Percentiles rank a stretch among this genome's conserved stretches.
phyloP scores from a whole-genome alignment of 306 rosid species.

The barrel medic (Medicago truncatula) region DNA sequence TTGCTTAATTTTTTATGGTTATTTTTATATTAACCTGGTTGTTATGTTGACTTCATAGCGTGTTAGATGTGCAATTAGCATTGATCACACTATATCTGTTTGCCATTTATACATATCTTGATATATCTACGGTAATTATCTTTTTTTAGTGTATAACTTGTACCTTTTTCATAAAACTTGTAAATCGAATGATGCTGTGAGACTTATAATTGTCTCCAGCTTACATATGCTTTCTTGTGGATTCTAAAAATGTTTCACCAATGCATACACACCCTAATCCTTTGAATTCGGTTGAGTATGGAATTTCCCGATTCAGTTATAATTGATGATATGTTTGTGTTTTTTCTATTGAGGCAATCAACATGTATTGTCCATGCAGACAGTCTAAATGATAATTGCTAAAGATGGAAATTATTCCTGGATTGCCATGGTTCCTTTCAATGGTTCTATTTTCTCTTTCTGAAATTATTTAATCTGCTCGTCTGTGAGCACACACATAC shows the following conservation, averaged over 20 bases:
- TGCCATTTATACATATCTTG: background rate
- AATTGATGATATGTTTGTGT: no score
- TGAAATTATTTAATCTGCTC: no score
- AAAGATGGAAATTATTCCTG: constrained; percentile 6
- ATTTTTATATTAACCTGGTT: constrained; percentile 35
- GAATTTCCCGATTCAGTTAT: no score
- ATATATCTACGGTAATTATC: background rate
- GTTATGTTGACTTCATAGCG: constrained; percentile 16
- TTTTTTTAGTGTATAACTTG: background rate
- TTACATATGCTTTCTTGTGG: constrained; percentile 18
- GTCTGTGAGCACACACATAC: no score
- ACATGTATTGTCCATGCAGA: no score
- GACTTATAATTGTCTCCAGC: constrained; percentile 11
- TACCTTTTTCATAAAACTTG: background rate
- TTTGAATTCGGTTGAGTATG: constrained; percentile 8
- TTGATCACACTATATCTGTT: background rate
- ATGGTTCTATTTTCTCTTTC: no score
- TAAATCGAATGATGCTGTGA: background rate
- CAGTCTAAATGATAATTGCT: background rate
- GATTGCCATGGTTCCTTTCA: background rate
- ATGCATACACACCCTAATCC: constrained; percentile 18
- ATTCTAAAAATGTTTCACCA: constrained; percentile 10
- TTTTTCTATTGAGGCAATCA: no score
- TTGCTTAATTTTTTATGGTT: constrained; percentile 22
- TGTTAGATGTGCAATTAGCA: background rate